Percentiles rank a stretch among this genome's conserved stretches.
phyloP scores from a whole-genome alignment of 2,329 filamentous ascomycete species.

The Chaetomiaceae sp. region DNA sequence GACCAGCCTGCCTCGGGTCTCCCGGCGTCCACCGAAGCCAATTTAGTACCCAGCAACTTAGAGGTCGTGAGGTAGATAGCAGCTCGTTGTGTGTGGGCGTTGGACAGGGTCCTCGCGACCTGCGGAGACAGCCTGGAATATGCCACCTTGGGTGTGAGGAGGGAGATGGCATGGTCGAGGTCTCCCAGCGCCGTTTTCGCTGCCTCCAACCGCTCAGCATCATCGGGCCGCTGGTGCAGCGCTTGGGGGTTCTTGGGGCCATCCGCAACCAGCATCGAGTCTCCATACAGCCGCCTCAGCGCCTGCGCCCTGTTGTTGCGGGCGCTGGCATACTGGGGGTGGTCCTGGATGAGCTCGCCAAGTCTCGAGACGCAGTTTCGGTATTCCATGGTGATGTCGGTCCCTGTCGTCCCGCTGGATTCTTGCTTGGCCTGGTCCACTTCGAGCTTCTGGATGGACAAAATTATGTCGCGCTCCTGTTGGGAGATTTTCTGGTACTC shows the following conservation, averaged over 20 bases:
- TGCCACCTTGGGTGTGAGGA: conserved; percentile 52
- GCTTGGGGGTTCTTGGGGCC: conserved; percentile 37
- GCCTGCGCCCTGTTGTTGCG: conserved; percentile 73
- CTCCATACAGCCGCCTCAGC: conserved; percentile 57
- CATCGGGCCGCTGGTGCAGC: conserved; percentile 38
- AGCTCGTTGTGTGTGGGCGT: conserved; percentile 68
- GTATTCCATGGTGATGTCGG: conserved; percentile 44
- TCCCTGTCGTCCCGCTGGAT: conserved; percentile 29
- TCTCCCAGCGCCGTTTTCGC: conserved; percentile 47
- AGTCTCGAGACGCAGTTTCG: conserved; percentile 46
- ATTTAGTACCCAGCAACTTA: conserved; percentile 41
- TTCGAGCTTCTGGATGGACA: conserved; percentile 52
- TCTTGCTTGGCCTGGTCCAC: conserved; percentile 45
- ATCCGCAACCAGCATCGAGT: conserved; percentile 48
- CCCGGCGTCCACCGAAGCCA: conserved; percentile 36
- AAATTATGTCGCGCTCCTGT: conserved; percentile 51
- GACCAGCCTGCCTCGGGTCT: conserved; percentile 48
- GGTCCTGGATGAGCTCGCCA: conserved; percentile 49
- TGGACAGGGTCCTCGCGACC: conserved; percentile 61
- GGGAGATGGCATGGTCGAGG: conserved; percentile 53
- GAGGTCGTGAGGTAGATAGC: conserved; percentile 58
- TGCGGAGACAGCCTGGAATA: conserved; percentile 56
- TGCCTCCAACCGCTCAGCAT: conserved; percentile 36
- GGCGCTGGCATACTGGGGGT: conserved; percentile 66
- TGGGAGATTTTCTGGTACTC: conserved; percentile 49